Percentiles rank a stretch among this genome's conserved stretches.
These are phyloP conservation scores for Balamuthia mandrillaris DNA, from an alignment of 208 protist species.

Conservation along the genomic window DNA sequence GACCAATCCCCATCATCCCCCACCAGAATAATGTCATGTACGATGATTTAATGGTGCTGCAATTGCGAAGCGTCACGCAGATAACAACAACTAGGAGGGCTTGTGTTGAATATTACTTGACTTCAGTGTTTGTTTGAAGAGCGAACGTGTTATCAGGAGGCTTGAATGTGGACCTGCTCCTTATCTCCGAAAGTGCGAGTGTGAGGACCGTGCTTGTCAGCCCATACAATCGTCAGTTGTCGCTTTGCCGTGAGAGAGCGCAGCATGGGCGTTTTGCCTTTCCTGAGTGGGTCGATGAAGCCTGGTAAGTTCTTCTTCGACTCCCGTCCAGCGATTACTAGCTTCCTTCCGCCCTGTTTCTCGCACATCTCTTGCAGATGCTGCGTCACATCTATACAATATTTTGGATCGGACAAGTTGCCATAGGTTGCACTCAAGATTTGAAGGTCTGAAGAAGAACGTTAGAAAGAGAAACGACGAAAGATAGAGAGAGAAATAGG, in stretches of 20 bases:
- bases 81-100: no score
- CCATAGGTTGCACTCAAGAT: conserved; percentile 32
- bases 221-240: conserved; percentile 12
- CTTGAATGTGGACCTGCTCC: not conserved
- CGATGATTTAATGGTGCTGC: no score
- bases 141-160: not conserved
- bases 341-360: not conserved
- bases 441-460: not conserved
- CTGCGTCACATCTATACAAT: conserved; percentile 5
- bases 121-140: no score
- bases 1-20: no score
- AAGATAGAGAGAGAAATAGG: not conserved
- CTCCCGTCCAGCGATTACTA: not conserved
- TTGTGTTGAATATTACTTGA: no score
- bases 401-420: conserved; percentile 6
- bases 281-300: not conserved
- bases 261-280: not conserved
- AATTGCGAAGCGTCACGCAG: no score
- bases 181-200: conserved; percentile 26
- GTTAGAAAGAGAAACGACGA: not conserved
- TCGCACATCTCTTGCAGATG: conserved; percentile 31
- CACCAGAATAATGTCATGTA: no score
- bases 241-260: not conserved
- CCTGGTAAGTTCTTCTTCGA: conserved; percentile 19
- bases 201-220: conserved; percentile 25